Evolutionary conservation across 2,329 filamentous ascomycete species (phyloP), one percentile per base, ranked within the genome.

Genomic region (Cytospora leucostoma): DNA sequence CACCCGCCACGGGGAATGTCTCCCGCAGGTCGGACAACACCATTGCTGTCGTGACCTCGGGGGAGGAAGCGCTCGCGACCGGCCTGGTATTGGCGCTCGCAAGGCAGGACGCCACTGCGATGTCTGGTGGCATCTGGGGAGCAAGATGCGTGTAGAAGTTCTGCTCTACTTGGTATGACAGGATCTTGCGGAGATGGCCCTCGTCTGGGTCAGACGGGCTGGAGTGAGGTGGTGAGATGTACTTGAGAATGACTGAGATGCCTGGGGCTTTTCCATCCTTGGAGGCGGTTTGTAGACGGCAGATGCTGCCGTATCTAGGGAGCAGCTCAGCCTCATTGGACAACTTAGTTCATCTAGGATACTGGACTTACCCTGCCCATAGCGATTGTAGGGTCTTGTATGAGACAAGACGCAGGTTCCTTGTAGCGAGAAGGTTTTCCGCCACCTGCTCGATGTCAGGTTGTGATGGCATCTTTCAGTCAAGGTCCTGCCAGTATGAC

Each of bases 161-260:
- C 69, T 88, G 86, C 72, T 90, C 88, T 4, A 88, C 84, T 53
- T 86, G 79, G 67, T 90, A 90, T 70, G 85, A 88, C 34, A 89
- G 72, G 64, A 90, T 81, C 70, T 90, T 90, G 7, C 88, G 81
- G 0, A 85, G 68, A 67, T 90, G 87, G 0, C 87, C 85, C 68
- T 89, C 87, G 44, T 87, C 82, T 3, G 74, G 68, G n/a, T 68
- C 68, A 33, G 64, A 53, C 11, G 65, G 68, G 0, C 59, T 65
- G 35, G 64, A 59, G 47, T 72, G 69, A 0, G 85, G 84, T 7
- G 84, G 84, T 0, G 80, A 80, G 47, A 89, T 85, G 59, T 86
- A 77, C 69, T 89, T 89, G 7, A 89, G 72, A 12, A 89, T 79
- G 40, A 86, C 74, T 1, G 72, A 74, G 17, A 77, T 74, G 1